phyloP scores from a whole-genome alignment of 140 eudicot genomes.

The Cichorium intybus region DNA sequence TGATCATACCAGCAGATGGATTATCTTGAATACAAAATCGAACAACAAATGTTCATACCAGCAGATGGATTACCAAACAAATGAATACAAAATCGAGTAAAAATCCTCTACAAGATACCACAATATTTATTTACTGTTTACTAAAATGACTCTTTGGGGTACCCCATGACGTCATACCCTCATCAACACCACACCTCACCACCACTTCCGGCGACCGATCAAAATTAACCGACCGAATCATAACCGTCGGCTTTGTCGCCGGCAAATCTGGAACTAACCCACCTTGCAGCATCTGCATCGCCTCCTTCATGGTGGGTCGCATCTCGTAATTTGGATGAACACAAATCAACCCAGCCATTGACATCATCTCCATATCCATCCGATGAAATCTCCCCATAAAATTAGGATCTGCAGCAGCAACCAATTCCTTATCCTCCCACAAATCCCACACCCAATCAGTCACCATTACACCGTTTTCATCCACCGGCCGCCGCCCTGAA shows the following conservation, averaged over 20 bases:
- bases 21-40: no score
- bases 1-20: no score
- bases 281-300: constrained; percentile 51
- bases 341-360: constrained; percentile 60
- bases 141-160: constrained; percentile 60
- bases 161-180: constrained; percentile 41
- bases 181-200: constrained; percentile 22
- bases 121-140: background rate
- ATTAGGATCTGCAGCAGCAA: constrained; percentile 47
- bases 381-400: constrained; percentile 45
- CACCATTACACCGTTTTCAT: constrained; percentile 34
- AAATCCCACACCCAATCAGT: constrained; percentile 73
- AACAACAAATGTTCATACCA: no score
- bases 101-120: background rate
- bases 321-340: constrained; percentile 50
- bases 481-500: constrained; percentile 58
- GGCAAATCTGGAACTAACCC: constrained; percentile 46
- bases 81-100: background rate
- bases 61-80: no score
- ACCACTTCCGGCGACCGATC: constrained; percentile 34
- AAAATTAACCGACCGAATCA: constrained; percentile 39
- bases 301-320: constrained; percentile 70
- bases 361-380: constrained; percentile 51
- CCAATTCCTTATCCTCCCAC: constrained; percentile 46
- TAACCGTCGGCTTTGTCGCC: constrained; percentile 44